Evolutionary conservation across 371 early-diverging fungal genomes (phyloP).

Genomic region (Phascolomyces articulosus): DNA sequence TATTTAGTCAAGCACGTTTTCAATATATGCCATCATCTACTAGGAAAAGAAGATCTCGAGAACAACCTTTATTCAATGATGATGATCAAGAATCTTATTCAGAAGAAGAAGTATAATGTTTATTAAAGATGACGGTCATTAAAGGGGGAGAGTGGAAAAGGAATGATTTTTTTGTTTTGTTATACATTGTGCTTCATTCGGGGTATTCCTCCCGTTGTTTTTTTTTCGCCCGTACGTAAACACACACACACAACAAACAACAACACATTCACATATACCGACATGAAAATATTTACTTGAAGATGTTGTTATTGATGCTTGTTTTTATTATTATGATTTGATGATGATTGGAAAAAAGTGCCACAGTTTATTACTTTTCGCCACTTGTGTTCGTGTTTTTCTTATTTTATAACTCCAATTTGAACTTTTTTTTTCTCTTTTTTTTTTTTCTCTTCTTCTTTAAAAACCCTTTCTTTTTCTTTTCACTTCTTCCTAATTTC

Average conservation of each 20-base stretch:
- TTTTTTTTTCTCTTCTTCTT: not conserved
- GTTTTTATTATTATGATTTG: not conserved
- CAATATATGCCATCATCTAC: conserved; percentile 1
- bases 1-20: not conserved
- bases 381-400: too few species aligned
- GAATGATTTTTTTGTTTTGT: not conserved
- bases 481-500: not conserved
- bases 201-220: conserved; percentile 5
- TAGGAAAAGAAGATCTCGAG: not conserved
- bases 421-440: conserved; percentile 1
- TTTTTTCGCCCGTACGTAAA: conserved; percentile 15
- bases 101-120: conserved; percentile 1
- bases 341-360: conserved; percentile 1
- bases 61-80: not conserved
- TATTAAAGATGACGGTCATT: too few species aligned
- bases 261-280: too few species aligned
- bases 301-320: too few species aligned
- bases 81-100: conserved; percentile 1
- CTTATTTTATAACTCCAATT: too few species aligned
- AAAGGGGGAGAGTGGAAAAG: not conserved
- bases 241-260: not conserved
- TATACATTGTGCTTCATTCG: conserved; percentile 16
- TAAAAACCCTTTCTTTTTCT: conserved; percentile 6
- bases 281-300: too few species aligned
- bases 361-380: not conserved